These are phyloP conservation scores for Debaryomyces subglobosus DNA, from an alignment of 1,139 yeast species.

Conservation along the genomic window DNA sequence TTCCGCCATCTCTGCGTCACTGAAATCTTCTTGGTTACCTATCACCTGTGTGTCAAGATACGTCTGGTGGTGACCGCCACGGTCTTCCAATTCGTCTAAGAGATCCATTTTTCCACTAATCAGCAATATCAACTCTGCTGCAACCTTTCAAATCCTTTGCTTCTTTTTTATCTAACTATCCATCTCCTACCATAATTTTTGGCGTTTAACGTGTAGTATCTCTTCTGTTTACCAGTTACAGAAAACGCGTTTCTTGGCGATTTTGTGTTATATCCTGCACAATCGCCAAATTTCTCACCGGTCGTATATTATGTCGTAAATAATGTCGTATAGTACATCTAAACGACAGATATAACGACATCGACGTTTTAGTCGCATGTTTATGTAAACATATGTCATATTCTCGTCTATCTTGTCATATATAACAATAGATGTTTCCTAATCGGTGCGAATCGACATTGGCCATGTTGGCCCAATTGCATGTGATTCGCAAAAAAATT, in stretches of 20 bases:
- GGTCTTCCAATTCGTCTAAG: constrained; percentile 23
- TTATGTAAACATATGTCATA: neutral
- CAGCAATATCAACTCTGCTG: neutral
- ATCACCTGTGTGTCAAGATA: constrained; percentile 13
- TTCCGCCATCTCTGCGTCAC: constrained; percentile 14
- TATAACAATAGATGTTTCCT: neutral
- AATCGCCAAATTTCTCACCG: neutral
- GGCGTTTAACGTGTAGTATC: neutral
- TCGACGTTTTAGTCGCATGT: neutral
- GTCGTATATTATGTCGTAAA: neutral
- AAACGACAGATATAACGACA: neutral
- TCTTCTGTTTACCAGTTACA: constrained; percentile 1
- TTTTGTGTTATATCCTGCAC: neutral
- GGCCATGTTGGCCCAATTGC: neutral
- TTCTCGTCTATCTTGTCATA: neutral
- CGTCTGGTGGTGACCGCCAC: constrained; percentile 5
- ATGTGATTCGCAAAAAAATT: neutral
- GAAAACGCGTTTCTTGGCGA: constrained; percentile 6
- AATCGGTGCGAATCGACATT: neutral
- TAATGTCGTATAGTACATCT: neutral
- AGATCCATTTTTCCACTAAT: constrained; percentile 22
- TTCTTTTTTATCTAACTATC: neutral
- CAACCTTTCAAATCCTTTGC: neutral
- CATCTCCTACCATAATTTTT: constrained; percentile 1
- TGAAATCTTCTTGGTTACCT: neutral